phyloP scores from a whole-genome alignment of 2,329 filamentous ascomycete genomes.

The Bertia moriformis region DNA sequence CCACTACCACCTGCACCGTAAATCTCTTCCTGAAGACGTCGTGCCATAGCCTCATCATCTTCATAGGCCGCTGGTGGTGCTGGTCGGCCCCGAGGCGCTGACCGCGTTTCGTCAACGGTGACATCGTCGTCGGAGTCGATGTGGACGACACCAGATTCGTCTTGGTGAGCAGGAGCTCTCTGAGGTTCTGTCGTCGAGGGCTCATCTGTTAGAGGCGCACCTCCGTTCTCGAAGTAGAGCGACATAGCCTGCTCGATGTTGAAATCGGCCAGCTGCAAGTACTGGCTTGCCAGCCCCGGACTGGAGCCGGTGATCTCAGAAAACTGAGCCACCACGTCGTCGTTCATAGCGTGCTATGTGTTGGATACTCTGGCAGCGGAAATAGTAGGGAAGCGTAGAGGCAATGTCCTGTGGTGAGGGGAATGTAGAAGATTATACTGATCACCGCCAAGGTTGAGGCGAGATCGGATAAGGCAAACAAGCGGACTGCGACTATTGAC shows the following conservation, averaged over 20 bases:
- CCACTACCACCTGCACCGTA: slow-evolving; percentile 29
- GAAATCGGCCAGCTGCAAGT: slow-evolving; percentile 71
- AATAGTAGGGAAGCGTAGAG: too few species aligned
- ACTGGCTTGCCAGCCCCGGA: slow-evolving; percentile 62
- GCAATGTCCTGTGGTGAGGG: too few species aligned
- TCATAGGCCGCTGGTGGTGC: slow-evolving; percentile 43
- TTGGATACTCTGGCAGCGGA: too few species aligned
- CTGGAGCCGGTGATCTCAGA: slow-evolving; percentile 66
- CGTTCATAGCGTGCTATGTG: slow-evolving; percentile 45
- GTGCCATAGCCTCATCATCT: slow-evolving; percentile 85
- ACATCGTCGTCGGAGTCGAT: slow-evolving; percentile 66
- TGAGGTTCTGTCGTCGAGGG: slow-evolving; percentile 4
- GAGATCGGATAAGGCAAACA: too few species aligned
- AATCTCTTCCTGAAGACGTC: slow-evolving; percentile 80
- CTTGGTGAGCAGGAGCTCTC: slow-evolving; percentile 24
- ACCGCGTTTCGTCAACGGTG: slow-evolving; percentile 24
- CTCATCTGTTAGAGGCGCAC: slow-evolving; percentile 5
- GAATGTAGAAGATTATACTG: too few species aligned
- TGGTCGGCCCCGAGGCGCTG: slow-evolving; percentile 14
- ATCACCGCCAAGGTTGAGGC: too few species aligned
- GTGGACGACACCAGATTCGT: slow-evolving; percentile 49
- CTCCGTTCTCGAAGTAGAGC: slow-evolving; percentile 68
- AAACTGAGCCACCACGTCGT: slow-evolving; percentile 64
- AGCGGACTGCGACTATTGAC: too few species aligned
- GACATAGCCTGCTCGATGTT: slow-evolving; percentile 76